Percentiles rank a stretch among this genome's conserved stretches.
These are phyloP conservation scores for Diutina sp. DNA, from an alignment of 1,139 yeast species.

Conservation along the genomic window DNA sequence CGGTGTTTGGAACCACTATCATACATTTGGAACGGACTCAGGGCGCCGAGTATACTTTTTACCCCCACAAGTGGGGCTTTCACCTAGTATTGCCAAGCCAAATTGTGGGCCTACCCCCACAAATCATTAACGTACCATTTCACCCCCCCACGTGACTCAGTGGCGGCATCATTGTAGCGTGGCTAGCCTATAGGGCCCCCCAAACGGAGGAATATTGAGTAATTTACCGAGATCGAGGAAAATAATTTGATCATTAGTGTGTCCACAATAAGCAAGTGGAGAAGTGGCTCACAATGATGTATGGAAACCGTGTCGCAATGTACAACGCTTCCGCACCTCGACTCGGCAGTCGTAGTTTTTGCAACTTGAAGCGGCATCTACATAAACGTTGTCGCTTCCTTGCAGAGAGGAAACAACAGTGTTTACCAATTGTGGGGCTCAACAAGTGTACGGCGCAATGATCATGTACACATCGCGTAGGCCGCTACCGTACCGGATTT, in stretches of 20 bases:
- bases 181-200: too few species aligned
- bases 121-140: not conserved
- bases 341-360: not conserved
- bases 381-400: not conserved
- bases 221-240: too few species aligned
- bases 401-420: too few species aligned
- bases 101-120: not conserved
- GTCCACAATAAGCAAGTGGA: not conserved
- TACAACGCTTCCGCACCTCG: not conserved
- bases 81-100: not conserved
- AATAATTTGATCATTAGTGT: too few species aligned
- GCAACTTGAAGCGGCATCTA: too few species aligned
- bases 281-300: not conserved
- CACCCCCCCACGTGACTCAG: not conserved
- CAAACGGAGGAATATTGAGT: not conserved
- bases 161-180: not conserved
- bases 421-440: too few species aligned
- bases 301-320: not conserved
- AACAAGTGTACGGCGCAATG: too few species aligned
- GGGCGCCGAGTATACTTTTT: not conserved
- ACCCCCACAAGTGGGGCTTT: not conserved
- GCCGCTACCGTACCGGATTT: too few species aligned
- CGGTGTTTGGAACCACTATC: not conserved
- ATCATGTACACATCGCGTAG: too few species aligned
- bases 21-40: not conserved